Evolutionary conservation across 768 basidiomycete genomes (phyloP), one percentile per base, ranked within the genome.

Genomic region (Mycena vulgaris): DNA sequence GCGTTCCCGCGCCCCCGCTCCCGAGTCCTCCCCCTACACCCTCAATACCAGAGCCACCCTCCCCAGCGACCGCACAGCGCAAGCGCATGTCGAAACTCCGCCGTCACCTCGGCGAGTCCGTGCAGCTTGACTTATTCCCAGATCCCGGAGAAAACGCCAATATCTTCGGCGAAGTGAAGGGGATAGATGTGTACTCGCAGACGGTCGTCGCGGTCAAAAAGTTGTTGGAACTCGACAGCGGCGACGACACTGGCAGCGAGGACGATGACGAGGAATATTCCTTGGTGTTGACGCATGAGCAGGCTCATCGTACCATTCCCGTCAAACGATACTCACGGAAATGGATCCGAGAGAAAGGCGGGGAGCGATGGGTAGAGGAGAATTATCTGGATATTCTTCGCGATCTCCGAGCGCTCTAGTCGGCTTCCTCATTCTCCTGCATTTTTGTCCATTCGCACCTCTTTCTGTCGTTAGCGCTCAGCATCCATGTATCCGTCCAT

Each of bases 331-430:
- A 73, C 51, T 80, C 79, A n/a, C 75, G 75, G 47, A 80, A 80
- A 49, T 87, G 86, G 85, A 47, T 82, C 10, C 76, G 78, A 31
- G 86, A 87, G 73, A 80, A 80, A 70, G 80, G 78, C 23, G 82
- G 83, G 84, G 75, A 89, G 88, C 63, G 95, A 95, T 79, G 89
- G 89, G 11, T 75, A 80, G 63, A 85, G 89, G 75, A 90, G 87
- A 75, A 95, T 95, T 10, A 81, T 95, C 51, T 94, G 94, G 79
- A 88, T 95, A 69, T 87, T 35, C 69, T 86, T 10, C 71, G 77
- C 52, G 78, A 77, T 19, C 74, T 87, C 19, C 75, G 86, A 37
- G 69, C 77, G 11, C 75, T 86, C 1, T 68, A 67, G 66, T 62
- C 31, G 23, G 11, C 33, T 33, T 55, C 1, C 0, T 31, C 45